Evolutionary conservation across 176 grass and related monocot species (phyloP), one percentile per base, ranked within the genome.

Genomic region (Oryza longistaminata): DNA sequence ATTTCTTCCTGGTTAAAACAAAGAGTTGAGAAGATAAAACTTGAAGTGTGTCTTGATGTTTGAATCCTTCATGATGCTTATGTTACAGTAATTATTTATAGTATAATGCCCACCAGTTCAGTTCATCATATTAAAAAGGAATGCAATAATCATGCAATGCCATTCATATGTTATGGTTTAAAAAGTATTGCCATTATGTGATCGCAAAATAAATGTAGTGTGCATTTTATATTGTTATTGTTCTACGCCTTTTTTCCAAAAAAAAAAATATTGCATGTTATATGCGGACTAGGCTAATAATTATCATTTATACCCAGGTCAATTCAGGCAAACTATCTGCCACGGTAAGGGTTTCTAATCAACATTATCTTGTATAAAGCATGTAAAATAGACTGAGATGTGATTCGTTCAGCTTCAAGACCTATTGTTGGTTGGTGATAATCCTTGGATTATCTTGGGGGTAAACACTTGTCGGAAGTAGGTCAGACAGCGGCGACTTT

Each of bases 251-350:
- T 31, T 31, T 31, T 3, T 31, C 29, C 29, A 31, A 31, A 31
- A 31, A 31, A 31, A 29, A 31, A 31, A 27, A 27, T 2, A 27
- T 31, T 31, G 29, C 29, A 31, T 31, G 29, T 31, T 31, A 31
- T 31, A 49, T 69, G 52, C 24, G 52, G 42, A 45, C 1, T 35
- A 19, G 15, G 0, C 40, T 89, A 85, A 91, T 68, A 3, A 9
- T 75, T 50, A 62, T 82, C 35, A 33, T 80, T 62, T 67, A 22
- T 73, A 81, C 89, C 11, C 86, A 91, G 92, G 65, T 85, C 78
- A 72, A 87, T 74, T 55, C 78, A 40, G 88, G 82, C 71, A 93
- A 88, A 78, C 74, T 91, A 79, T 93, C 86, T 86, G 85, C 92
- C 15, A 91, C 24, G 88, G 88, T 93, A 67, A 82, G 76, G 42